A percentile compares a stretch with the other conserved stretches of the same genome.
Conservation (phyloP, 2,329 filamentous ascomycete species). For the Pyrenochaeta sp. region DNA sequence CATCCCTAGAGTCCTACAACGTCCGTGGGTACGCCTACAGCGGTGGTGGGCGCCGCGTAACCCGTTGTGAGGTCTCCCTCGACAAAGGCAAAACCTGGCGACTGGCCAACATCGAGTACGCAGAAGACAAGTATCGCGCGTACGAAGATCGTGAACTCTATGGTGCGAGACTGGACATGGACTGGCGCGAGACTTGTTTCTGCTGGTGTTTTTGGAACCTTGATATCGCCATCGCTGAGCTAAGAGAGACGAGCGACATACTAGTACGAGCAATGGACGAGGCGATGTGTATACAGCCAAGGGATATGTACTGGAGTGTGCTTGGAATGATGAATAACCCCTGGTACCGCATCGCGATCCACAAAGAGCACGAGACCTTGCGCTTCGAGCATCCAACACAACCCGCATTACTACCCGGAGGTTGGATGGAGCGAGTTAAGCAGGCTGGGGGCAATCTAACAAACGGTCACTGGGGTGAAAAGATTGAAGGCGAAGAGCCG, state of each 20-base stretch:
- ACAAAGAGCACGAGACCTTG: slow-evolving; percentile 69
- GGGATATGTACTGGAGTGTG: slow-evolving; percentile 96
- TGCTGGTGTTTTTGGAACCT: slow-evolving; percentile 95
- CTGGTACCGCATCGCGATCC: slow-evolving; percentile 85
- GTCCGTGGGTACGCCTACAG: slow-evolving; percentile 86
- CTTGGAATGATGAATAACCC: slow-evolving; percentile 98
- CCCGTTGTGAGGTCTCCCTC: slow-evolving; percentile 81
- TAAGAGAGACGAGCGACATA: slow-evolving; percentile 73
- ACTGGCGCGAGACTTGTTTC: slow-evolving; percentile 81
- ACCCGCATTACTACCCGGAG: slow-evolving; percentile 76
- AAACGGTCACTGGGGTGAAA: slow-evolving; percentile 88
- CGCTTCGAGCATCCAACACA: slow-evolving; percentile 90
- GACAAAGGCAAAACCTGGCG: slow-evolving; percentile 84
- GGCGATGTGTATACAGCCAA: slow-evolving; percentile 82
- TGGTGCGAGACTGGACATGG: slow-evolving; percentile 80
- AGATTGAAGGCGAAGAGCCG: slow-evolving; percentile 61
- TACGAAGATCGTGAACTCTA: slow-evolving; percentile 71
- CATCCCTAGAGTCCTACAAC: slow-evolving; percentile 65
- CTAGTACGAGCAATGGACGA: slow-evolving; percentile 91
- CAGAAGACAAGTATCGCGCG: slow-evolving; percentile 83
- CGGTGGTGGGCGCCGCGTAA: slow-evolving; percentile 84
- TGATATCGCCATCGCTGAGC: slow-evolving; percentile 68
- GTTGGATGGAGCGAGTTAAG: slow-evolving; percentile 95
- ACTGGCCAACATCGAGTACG: slow-evolving; percentile 79
- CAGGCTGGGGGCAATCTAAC: slow-evolving; percentile 79